Percentiles rank a stretch among this genome's conserved stretches.
Conservation (phyloP, 805 yeast genomes). For the Candida pini region DNA sequence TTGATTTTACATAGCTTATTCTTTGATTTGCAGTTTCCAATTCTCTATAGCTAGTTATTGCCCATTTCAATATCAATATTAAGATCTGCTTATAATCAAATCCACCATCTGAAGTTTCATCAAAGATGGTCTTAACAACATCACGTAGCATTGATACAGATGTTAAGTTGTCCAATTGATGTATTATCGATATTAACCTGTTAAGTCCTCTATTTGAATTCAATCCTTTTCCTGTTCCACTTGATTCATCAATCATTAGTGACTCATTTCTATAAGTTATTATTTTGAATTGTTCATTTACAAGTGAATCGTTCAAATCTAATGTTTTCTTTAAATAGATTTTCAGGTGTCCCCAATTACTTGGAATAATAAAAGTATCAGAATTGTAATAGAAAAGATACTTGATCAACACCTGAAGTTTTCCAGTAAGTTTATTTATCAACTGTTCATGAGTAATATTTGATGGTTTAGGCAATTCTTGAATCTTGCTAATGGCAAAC, state of each 20-base stretch:
- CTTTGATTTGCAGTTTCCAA: slow-evolving; percentile 11
- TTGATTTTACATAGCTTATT: slow-evolving; percentile 20
- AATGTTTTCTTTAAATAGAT: slow-evolving; percentile 39
- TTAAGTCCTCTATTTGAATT: slow-evolving; percentile 11
- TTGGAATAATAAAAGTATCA: slow-evolving; percentile 60
- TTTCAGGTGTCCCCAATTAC: slow-evolving; percentile 53
- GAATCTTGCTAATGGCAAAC: slow-evolving; percentile 14
- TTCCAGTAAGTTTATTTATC: slow-evolving; percentile 16
- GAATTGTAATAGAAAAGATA: slow-evolving; percentile 44
- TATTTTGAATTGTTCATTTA: slow-evolving; percentile 47
- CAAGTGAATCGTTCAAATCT: slow-evolving; percentile 27
- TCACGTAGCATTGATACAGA: slow-evolving; percentile 10
- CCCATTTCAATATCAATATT: slow-evolving; percentile 25
- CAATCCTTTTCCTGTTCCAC: slow-evolving; percentile 8
- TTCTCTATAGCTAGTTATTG: slow-evolving; percentile 21
- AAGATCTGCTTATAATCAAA: slow-evolving; percentile 24
- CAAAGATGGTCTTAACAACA: slow-evolving; percentile 20
- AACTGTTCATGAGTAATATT: slow-evolving; percentile 10
- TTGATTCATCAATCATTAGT: slow-evolving; percentile 44
- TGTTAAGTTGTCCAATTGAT: slow-evolving; percentile 24
- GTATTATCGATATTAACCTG: slow-evolving; percentile 16
- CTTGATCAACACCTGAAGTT: slow-evolving; percentile 30
- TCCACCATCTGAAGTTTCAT: slow-evolving; percentile 14
- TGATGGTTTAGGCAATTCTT: slow-evolving; percentile 13
- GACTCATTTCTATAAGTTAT: slow-evolving; percentile 69